Conservation (phyloP, 768 basidiomycete species). For the Mycena haematopus region DNA sequence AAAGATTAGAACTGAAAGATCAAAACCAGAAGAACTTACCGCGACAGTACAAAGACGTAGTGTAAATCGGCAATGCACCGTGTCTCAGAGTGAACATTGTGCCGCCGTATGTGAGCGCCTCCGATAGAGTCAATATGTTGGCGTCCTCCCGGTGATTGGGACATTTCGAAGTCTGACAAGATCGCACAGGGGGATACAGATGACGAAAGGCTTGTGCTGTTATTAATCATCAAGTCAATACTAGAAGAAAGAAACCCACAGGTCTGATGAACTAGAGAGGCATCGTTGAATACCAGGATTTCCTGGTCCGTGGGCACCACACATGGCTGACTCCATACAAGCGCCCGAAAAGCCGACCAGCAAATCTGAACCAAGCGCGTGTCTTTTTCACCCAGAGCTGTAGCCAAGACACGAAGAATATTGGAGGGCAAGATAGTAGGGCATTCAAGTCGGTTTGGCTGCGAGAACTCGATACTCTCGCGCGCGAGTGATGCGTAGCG, state of each 20-base stretch:
- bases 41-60: conserved; percentile 9
- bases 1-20: background rate
- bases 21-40: background rate
- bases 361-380: conserved; percentile 3
- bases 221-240: background rate
- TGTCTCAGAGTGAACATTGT: conserved; percentile 2
- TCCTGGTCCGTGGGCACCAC: conserved; percentile 3
- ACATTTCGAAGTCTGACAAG: background rate
- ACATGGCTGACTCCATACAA: conserved; percentile 5
- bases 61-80: conserved; percentile 13
- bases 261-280: background rate
- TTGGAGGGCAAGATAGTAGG: background rate
- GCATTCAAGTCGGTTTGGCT: background rate
- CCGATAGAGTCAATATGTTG: background rate
- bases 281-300: conserved; percentile 7
- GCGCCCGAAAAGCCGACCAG: conserved; percentile 2
- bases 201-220: conserved; percentile 11
- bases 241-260: background rate
- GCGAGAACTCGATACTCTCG: background rate
- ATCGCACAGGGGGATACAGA: conserved; percentile 6
- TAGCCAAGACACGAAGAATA: conserved; percentile 1
- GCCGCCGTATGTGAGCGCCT: background rate
- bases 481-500: conserved; percentile 4
- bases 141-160: background rate
- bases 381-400: conserved; percentile 9